Percentiles rank a stretch among this genome's conserved stretches.
Conservation (phyloP, 768 basidiomycete genomes). For the Podaxis pistillaris region DNA sequence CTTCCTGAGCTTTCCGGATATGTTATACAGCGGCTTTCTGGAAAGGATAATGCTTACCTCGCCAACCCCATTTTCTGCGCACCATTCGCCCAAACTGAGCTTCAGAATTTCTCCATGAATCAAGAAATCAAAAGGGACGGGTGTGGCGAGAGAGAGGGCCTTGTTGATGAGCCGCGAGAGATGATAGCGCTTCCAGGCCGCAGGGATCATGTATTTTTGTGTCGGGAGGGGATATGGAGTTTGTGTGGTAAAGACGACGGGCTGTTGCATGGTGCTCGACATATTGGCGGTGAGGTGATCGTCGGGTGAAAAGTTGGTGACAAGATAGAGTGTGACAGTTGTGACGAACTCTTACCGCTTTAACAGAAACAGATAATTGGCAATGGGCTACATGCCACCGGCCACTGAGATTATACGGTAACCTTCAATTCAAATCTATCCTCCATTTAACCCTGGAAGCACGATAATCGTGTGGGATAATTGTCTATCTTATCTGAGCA, state of each 20-base stretch:
- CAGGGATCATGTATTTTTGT: slow-evolving; percentile 92
- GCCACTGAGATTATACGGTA: too few relatives aligned
- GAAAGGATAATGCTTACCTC: slow-evolving; percentile 46
- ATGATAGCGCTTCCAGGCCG: slow-evolving; percentile 90
- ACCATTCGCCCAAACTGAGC: slow-evolving; percentile 72
- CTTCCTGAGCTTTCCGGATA: slow-evolving; percentile 52
- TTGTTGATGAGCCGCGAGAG: slow-evolving; percentile 97
- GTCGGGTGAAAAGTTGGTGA: not conserved
- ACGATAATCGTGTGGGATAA: too few relatives aligned
- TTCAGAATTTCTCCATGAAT: slow-evolving; percentile 80
- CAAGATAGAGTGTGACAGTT: not conserved
- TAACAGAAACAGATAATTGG: too few relatives aligned
- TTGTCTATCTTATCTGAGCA: too few relatives aligned
- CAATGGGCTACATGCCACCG: too few relatives aligned
- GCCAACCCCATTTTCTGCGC: slow-evolving; percentile 62
- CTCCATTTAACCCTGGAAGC: too few relatives aligned
- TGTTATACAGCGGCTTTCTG: not conserved
- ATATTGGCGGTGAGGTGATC: not conserved
- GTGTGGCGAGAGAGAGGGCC: slow-evolving; percentile 68
- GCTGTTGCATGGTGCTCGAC: slow-evolving; percentile 34
- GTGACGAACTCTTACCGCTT: not conserved
- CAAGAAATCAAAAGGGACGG: slow-evolving; percentile 92
- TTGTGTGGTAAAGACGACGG: slow-evolving; percentile 73
- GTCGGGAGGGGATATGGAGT: slow-evolving; percentile 73
- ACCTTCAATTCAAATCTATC: too few relatives aligned